Conservation (phyloP, 1,284 basidiomycete genomes). For the Athelia sp. region DNA sequence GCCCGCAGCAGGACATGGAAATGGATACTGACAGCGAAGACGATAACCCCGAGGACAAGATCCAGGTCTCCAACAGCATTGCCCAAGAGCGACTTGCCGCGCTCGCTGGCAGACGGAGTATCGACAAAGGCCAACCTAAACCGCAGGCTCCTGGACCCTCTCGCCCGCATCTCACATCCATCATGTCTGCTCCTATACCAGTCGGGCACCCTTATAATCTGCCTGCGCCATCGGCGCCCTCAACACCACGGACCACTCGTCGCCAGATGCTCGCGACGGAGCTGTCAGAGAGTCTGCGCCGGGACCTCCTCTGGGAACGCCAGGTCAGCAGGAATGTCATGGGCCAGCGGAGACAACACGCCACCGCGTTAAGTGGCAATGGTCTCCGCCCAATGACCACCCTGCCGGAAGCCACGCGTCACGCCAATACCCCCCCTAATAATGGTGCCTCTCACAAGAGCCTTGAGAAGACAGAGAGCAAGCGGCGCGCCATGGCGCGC, state of each 20-base stretch:
- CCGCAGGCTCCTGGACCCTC: slow-evolving; percentile 2
- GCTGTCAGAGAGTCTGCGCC: slow-evolving; percentile 78
- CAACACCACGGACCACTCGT: slow-evolving; percentile 81
- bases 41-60: slow-evolving; percentile 42
- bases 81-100: slow-evolving; percentile 58
- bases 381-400: too few relatives aligned
- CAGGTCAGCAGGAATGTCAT: slow-evolving; percentile 48
- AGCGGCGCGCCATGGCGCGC: too few relatives aligned
- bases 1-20: slow-evolving; percentile 59
- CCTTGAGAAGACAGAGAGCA: too few relatives aligned
- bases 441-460: too few relatives aligned
- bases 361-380: too few relatives aligned
- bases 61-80: slow-evolving; percentile 54
- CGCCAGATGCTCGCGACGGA: slow-evolving; percentile 82
- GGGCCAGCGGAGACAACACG: too few relatives aligned
- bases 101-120: slow-evolving; percentile 35
- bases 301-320: slow-evolving; percentile 84
- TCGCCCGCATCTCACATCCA: slow-evolving; percentile 6
- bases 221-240: slow-evolving; percentile 61
- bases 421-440: too few relatives aligned
- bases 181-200: slow-evolving; percentile 45
- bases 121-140: neutral
- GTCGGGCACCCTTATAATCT: slow-evolving; percentile 71
- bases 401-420: too few relatives aligned
- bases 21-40: slow-evolving; percentile 64